Base-by-base conservation (phyloP, 2,329 filamentous ascomycete species). In the Penicillium sp. region DNA sequence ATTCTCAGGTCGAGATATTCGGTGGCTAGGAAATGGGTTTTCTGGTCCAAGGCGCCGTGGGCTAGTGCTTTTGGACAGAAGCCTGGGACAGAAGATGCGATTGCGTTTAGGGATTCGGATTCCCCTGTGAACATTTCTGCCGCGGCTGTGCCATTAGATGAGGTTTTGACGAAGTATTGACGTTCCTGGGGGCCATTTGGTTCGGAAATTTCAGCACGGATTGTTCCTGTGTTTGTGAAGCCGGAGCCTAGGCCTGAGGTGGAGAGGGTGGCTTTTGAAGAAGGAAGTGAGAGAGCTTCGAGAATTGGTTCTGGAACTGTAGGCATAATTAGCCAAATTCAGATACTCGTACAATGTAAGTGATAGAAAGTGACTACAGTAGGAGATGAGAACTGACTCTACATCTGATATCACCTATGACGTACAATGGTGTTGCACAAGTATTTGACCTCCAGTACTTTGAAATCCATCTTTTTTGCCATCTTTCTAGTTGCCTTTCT, bases 51-150 rank as follows among this genome's bases (percentile, higher is more conserved):
- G 1, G 72, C 61, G 1, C 92, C 92, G 68, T 90, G 85, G 32
- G 89, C 90, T 68, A 91, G 81, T 0, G 90, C 88, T 44, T 81
- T 80, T 0, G 92, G 92, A 67, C 90, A 93, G 49, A 97, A 83
- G 31, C 82, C 82, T 1, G 91, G 89, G 0, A 94, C 88, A 13
- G 80, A 79, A 43, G 78, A 68, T 69, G 91, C 83, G 61, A 97
- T 90, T 50, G 91, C 90, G 67, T 92, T 92, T 51, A 97, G 84
- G 2, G 91, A 95, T 47, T 84, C 83, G 68, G 91, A 88, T 74
- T 97, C 93, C 56, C 92, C 90, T 84, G 66, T 62, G 59, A 74
- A 71, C 71, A 75, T 76, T 45, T 74, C 69, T 48, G 64, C 59
- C 9, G 77, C 70, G 46, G 69, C 62, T 49, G 58, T 47, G 22